Base-by-base conservation (phyloP, 371 early-diverging fungal genomes). In the Nosema granulosis region DNA sequence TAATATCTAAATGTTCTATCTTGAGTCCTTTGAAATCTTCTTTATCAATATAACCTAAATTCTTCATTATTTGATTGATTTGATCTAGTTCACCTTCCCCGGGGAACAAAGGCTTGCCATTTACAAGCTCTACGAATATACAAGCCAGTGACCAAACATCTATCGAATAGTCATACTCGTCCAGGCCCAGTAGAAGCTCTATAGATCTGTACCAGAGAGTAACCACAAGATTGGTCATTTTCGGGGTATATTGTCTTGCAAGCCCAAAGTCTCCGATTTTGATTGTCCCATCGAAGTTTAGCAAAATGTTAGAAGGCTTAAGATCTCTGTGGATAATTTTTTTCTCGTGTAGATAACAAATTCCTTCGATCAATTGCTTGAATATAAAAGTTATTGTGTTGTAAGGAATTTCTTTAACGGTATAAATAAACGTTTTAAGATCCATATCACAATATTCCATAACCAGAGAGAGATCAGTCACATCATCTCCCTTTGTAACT, bases 231-330 rank as follows among this genome's bases (percentile, higher is more conserved):
- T 67, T 67, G 16, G 67, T 67, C 67, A 67, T 67, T 6, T 18
- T 1, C 1, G 34, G 32, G 1, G 18, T 52, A 1, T 31, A 13
- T 3, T 13, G 38, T 24, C 57, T 11, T 9, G 57, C 57, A n/a
- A 96, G 92, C 3, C 95, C 96, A 87, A 93, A 96, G 84, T 96
- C 96, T 63, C 93, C 93, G 18, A 97, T 92, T 69, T 93, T 93
- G 68, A 93, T 88, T 77, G 91, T 91, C 65, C 91, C 93, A 32
- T 88, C 85, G 65, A 88, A 87, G 79, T 93, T 92, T 28, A 95
- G 89, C 49, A 93, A 79, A 51, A 93, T 81, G 84, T 93, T 93
- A 3, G 92, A 92, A 6, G 92, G 92, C 76, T 92, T 93, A 32
- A 92, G 38, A 85, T 93, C 94, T 70, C 94, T 88, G 81, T 96